Percentiles rank a stretch among this genome's conserved stretches.
These are phyloP conservation scores for Ormosia emarginata DNA, from an alignment of 306 rosid genomes.

Conservation along the genomic window DNA sequence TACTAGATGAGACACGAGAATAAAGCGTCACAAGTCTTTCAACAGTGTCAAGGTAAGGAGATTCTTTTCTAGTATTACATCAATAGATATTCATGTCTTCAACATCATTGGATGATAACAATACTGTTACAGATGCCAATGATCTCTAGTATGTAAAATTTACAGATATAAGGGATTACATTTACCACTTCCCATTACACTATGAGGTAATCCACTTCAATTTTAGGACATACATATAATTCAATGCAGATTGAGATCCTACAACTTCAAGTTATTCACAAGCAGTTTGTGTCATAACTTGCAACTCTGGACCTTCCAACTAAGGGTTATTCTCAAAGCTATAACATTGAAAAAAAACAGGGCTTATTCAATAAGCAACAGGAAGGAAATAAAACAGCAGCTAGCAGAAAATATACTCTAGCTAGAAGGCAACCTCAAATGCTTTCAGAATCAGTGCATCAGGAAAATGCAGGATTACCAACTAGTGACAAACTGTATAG, in stretches of 20 bases:
- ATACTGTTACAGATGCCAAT: slow-evolving; percentile 40
- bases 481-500: no score
- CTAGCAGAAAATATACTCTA: no score
- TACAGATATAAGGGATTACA: slow-evolving; percentile 50
- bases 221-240: slow-evolving; percentile 40
- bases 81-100: slow-evolving; percentile 45
- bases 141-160: slow-evolving; percentile 46
- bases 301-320: slow-evolving; percentile 87
- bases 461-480: no score
- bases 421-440: no score
- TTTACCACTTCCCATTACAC: slow-evolving; percentile 53
- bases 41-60: no score
- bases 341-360: slow-evolving; percentile 35
- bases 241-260: slow-evolving; percentile 29
- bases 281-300: slow-evolving; percentile 92
- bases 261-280: slow-evolving; percentile 40
- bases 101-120: slow-evolving; percentile 30
- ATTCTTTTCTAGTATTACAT: no score
- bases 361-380: no score
- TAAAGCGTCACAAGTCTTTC: slow-evolving; percentile 8
- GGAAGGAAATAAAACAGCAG: no score
- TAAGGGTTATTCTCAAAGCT: slow-evolving; percentile 76
- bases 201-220: slow-evolving; percentile 41
- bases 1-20: neutral
- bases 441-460: no score